Conservation (phyloP, 176 grass and related monocot species). For the Thinopyrum elongatum region DNA sequence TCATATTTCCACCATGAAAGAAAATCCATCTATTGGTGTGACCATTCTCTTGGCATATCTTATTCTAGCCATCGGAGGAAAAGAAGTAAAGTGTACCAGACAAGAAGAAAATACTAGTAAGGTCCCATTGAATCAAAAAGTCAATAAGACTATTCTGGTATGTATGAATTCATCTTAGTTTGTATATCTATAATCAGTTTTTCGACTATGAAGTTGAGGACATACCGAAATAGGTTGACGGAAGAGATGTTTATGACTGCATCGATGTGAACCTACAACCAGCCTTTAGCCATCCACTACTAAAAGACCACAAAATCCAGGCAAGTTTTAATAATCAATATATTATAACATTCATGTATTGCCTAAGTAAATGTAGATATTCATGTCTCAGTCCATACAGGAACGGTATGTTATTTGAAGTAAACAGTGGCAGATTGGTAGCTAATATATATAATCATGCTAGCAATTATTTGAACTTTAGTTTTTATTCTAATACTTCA, state of each 20-base stretch:
- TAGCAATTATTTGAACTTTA: background rate
- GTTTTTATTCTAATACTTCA: background rate
- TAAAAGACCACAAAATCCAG: constrained; percentile 11
- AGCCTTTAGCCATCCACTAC: background rate
- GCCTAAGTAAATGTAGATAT: background rate
- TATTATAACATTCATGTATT: background rate
- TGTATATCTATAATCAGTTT: background rate
- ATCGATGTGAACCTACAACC: background rate
- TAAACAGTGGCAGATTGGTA: background rate
- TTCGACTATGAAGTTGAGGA: background rate
- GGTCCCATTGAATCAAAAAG: background rate
- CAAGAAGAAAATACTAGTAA: background rate
- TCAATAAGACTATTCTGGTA: background rate
- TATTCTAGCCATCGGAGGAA: background rate
- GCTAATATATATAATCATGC: background rate
- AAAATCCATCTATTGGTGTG: background rate
- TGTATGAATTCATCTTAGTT: background rate
- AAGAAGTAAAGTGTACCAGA: background rate
- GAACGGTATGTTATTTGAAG: background rate
- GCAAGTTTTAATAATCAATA: background rate
- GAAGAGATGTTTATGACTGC: background rate
- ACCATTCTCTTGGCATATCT: background rate
- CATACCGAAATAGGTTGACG: background rate
- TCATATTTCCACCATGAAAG: background rate
- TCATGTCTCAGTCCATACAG: background rate